Base-by-base conservation (phyloP, 2,329 filamentous ascomycete species). In the Neoarthrinium moseri region DNA sequence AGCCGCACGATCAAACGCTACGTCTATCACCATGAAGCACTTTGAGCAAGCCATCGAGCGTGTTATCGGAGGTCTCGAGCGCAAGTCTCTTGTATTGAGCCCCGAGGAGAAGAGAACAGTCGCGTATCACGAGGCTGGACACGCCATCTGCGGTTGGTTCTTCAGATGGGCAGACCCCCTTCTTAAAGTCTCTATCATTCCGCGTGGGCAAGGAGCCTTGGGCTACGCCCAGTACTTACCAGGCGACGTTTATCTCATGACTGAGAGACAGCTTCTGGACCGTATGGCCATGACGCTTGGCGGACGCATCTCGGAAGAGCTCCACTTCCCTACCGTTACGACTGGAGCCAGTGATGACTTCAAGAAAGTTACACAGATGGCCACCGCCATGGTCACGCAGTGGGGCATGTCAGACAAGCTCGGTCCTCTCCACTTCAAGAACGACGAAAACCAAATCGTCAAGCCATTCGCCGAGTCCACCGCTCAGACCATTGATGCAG, bases 241-340 rank as follows among this genome's bases (percentile, higher is more conserved):
- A 18, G 84, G 85, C 46, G 94, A 99, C 63, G 90, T 89, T 7
- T 97, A 97, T 67, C 80, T 99, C 53, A 94, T 99, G 91, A 96
- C 87, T 62, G 86, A 89, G 53, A 86, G 91, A 64, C 94, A 99
- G 71, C 78, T 99, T 33, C 96, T 97, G 89, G 94, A 99, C 67
- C 91, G 94, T 57, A 99, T 99, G 94, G 94, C 94, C 53, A 99
- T 99, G 94, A 96, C 92, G 3, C 84, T 99, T 45, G 94, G 91
- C 57, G 94, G 94, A 2, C 90, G 94, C 54, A 88, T 99, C 20
- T 94, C 87, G 17, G 94, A 99, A 71, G 94, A 99, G 69, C 73
- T 99, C 6, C 92, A 99, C 71, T 99, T 99, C 70, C 86, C 94
- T 26, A 95, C 91, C 0, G 94, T 99, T 17, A 99, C 94, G 2